These are phyloP conservation scores for Lentinula raphanica DNA, from an alignment of 768 basidiomycete genomes.

Conservation along the genomic window DNA sequence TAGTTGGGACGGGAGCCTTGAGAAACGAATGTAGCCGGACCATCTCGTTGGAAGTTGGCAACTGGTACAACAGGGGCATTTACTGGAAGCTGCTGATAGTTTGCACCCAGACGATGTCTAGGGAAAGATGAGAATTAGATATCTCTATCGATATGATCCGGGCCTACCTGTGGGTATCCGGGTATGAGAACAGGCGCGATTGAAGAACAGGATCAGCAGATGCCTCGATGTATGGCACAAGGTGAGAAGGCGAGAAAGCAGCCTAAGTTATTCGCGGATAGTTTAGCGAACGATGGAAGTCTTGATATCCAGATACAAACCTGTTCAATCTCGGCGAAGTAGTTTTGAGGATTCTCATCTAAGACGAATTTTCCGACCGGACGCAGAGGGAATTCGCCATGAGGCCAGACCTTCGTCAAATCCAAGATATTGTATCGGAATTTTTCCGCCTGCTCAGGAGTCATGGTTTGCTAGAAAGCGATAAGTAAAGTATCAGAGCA, in stretches of 20 bases:
- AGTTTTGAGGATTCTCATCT: conserved; percentile 75
- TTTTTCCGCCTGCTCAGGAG: conserved; percentile 81
- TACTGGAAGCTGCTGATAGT: conserved; percentile 85
- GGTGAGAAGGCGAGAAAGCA: conserved; percentile 87
- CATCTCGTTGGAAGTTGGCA: conserved; percentile 92
- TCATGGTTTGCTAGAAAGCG: conserved; percentile 78
- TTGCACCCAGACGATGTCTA: conserved; percentile 70
- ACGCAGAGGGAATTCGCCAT: conserved; percentile 82
- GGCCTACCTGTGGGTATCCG: conserved; percentile 62
- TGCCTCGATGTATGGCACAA: conserved; percentile 84
- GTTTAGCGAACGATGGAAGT: not conserved
- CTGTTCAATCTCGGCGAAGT: conserved; percentile 95
- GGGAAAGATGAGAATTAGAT: not conserved
- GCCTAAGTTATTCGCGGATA: conserved; percentile 28
- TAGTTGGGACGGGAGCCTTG: conserved; percentile 89
- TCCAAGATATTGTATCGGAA: conserved; percentile 90
- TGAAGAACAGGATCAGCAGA: conserved; percentile 91
- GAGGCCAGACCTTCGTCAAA: conserved; percentile 90
- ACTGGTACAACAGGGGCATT: conserved; percentile 72
- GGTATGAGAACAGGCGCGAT: conserved; percentile 92
- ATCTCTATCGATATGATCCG: not conserved
- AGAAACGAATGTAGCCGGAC: conserved; percentile 58
- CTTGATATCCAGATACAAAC: conserved; percentile 37
- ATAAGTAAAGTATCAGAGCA: conserved; percentile 6
- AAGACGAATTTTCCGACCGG: conserved; percentile 82